Base-by-base conservation (phyloP, 805 yeast species). In the Metschnikowia continentalis region DNA sequence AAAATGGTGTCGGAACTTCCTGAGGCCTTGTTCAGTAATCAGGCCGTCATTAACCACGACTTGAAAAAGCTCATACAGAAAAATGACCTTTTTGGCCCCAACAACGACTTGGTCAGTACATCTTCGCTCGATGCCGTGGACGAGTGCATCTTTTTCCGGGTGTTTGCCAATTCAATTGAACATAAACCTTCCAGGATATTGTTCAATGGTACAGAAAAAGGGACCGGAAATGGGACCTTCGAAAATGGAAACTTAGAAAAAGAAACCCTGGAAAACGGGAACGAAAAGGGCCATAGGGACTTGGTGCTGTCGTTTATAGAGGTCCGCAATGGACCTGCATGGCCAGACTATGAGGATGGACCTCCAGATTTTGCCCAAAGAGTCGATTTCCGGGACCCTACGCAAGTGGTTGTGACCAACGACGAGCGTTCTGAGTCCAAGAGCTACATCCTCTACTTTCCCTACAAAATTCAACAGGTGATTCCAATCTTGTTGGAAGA, bases 401-500 rank as follows among this genome's bases (percentile, higher is more conserved):
- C 78, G 1, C 58, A 68, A 35, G 80, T 81, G 58, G 71, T 75
- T 39, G 65, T 80, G 5, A 68, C 76, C 1, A 75, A 77, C 39
- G 65, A 70, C 2, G 64, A 71, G 15, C 65, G 64, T 22, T 53
- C 68, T 7, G 59, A 65, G 3, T 63, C 62, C 41, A 61, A 68
- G 19, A 64, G 64, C 50, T 66, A 65, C 36, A 72, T 74, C 2
- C 62, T 75, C 35, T 72, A 75, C 44, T 77, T 74, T 38, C 73
- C 83, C 3, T 79, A 68, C 41, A 74, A 72, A 47, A 77, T 77
- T 35, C 77, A 79, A 35, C 77, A 81, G 44, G 77, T 75, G n/a
- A 50, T 68, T 2, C 77, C 77, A 2, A 51, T 74, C 5, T 52
- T 69, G 5, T 48, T 76, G 23, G 66, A 64, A 35, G 61, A 66